Base-by-base conservation (phyloP, 1,284 basidiomycete species). In the Microbotryomycetes sp. region DNA sequence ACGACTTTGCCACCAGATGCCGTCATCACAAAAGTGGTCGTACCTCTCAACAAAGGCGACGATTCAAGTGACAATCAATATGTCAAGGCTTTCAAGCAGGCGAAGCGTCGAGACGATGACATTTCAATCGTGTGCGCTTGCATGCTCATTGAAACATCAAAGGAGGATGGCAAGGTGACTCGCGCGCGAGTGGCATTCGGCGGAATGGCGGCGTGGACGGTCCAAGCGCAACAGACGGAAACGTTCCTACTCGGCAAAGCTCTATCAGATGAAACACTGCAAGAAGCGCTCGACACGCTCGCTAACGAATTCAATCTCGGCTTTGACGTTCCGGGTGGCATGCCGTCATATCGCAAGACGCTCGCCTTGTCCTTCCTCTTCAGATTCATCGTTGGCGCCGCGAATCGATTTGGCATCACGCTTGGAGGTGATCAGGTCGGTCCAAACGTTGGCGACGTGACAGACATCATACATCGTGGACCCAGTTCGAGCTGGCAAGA, bases 51-150 rank as follows among this genome's bases (percentile, higher is more conserved):
- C 54, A 28, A 42, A 4, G 30, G 48, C 6, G 25, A 46, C 1
- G 28, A 49, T 30, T 3, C 25, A n/a, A 64, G 64, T 6, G 67
- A 65, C 19, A 67, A 65, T 6, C 66, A 67, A 31, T 64, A 75
- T 15, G 61, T 72, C 1, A 65, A 72, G 15, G 73, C 75, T 3
- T 77, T 73, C 74, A 77, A 77, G 69, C 68, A 68, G 62, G 71
- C 74, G 16, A 76, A 75, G 65, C 59, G 76, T 7, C 74, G 72
- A 54, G 76, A 77, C 53, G 76, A 77, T 57, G 76, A 77, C 55
- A 77, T 77, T 50, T 74, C 76, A 36, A 76, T 76, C 53, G 76
- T 76, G 48, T 76, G 72, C 1, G 68, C 65, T 14, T 75, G 76
- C 64, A 65, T 77, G 1, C 31, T 58, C 2, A 59, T 65, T 1